Base-by-base conservation (phyloP, 495 filamentous ascomycete genomes). In the Beverwykella pulmonaria region DNA sequence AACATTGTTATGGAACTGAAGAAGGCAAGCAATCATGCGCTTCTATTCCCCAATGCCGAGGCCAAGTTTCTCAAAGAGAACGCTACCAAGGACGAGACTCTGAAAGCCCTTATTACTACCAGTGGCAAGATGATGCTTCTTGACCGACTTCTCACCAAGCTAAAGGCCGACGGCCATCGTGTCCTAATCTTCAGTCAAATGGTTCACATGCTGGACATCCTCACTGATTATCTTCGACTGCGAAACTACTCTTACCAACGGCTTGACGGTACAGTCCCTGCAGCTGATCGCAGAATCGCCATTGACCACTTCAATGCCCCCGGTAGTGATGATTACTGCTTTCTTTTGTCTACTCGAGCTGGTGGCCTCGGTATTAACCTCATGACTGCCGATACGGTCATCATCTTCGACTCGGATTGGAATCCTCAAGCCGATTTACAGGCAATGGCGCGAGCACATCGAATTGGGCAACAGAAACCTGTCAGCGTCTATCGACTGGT, bases 1-100 rank as follows among this genome's bases (percentile, higher is more conserved):
- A 99, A 99, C 77, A 96, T 99, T 73, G 96, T 97, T 84, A 99
- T 99, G 93, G 95, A 99, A 75, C 76, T 99, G 71, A 98, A 98
- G 81, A 99, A 99, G 76, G 92, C 92, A 68, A 96, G 92, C 82
- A 98, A 98, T 67, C 94, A 99, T 73, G 92, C 94, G 5, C 96
- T 96, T 79, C 95, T 98, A 89, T 96, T 99, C 69, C 88, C 90
- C 2, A 91, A 90, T 60, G 94, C 92, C 23, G 94, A 98, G 75
- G 91, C 93, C 32, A 90, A 88, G 44, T 89, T 97, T 52, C 77
- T 97, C 36, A 86, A 84, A 61, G 90, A 88, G 10, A 89, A 86
- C 73, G 82, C 82, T 26, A 85, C 89, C 12, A 89, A 91, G 17
- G 92, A 97, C 72, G 94, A 98, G 74, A 85, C 90, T 50, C 83